Base-by-base conservation (phyloP, 2,329 filamentous ascomycete species). In the Hypoxylon sp. region DNA sequence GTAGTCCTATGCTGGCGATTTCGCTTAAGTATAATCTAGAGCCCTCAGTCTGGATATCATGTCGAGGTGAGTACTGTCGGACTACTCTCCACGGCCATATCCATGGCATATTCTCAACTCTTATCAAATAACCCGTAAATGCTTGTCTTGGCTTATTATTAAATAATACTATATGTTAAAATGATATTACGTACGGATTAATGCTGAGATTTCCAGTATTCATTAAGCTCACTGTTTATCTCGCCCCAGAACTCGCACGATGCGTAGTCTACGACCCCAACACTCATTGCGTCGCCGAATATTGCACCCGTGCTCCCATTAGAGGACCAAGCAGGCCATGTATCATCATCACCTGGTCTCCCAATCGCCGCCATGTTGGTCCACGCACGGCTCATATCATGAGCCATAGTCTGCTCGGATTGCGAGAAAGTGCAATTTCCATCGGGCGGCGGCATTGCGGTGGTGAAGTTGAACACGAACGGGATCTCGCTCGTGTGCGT, bases 401-500 rank as follows among this genome's bases (percentile, higher is more conserved):
- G 68, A 3, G 71, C 64, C 28, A 78, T 56, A 0, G 23, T 45
- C 61, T 65, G 59, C 59, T 77, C 76, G 0, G 59, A 49, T 0
- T 21, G 32, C 2, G 68, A 62, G 45, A 77, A 67, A 6, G 65
- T 74, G 59, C 76, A 78, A 14, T 62, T 71, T 0, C 76, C 75
- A 7, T 69, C 55, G 0, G 75, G 70, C 5, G 62, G 72, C 2
- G 74, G 74, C 62, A 76, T 62, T 1, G 43, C 30, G 19, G 43
- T 51, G 1, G 72, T 74, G 6, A 68, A 68, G 53, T 75, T 75
- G 50, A 76, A 76, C 1, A 78, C 73, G 56, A 75, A 78, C 2
- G 75, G 75, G 34, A 78, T 73, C 62, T 78, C 75, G 30, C 72
- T 71, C 7, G 76, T 70, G 57, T 78, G 75, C 7, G 75, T 73